These are phyloP conservation scores for Aphanomyces invadans DNA, from an alignment of 352 stramenopile species.

Conservation along the genomic window DNA sequence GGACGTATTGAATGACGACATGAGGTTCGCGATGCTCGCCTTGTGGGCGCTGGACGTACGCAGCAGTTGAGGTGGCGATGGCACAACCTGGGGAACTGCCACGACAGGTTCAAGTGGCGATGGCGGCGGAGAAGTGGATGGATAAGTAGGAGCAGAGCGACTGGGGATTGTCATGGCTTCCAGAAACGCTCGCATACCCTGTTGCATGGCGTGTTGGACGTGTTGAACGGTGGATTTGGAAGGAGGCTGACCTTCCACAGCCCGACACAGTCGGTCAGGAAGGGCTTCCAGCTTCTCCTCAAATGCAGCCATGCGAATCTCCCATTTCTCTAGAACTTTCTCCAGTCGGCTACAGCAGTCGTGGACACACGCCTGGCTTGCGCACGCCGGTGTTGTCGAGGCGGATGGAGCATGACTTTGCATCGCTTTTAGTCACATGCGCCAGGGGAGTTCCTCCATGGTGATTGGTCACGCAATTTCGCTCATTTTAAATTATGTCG, in stretches of 20 bases:
- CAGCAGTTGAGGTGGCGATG: neutral
- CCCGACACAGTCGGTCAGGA: neutral
- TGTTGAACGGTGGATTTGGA: neutral
- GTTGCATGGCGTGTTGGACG: neutral
- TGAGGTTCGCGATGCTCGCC: slow-evolving; percentile 3
- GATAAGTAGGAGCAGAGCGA: neutral
- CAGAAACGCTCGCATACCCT: neutral
- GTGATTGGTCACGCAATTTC: no score
- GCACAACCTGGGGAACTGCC: neutral
- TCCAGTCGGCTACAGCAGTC: neutral
- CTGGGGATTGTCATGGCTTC: neutral
- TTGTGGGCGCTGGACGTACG: neutral
- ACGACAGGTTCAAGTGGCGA: neutral
- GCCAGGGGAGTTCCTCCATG: no score
- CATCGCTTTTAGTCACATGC: no score
- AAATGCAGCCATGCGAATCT: neutral
- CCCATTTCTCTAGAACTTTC: neutral
- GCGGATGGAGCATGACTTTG: neutral
- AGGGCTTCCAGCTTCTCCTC: slow-evolving; percentile 9
- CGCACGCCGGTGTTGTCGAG: neutral
- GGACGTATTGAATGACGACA: neutral
- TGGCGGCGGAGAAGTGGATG: neutral
- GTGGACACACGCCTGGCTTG: neutral
- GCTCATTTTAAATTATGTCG: no score
- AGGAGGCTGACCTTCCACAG: neutral